A percentile compares a stretch with the other conserved stretches of the same genome.
These are phyloP conservation scores for Coemansia sp. DNA, from an alignment of 192 early-diverging fungal genomes.

Conservation along the genomic window DNA sequence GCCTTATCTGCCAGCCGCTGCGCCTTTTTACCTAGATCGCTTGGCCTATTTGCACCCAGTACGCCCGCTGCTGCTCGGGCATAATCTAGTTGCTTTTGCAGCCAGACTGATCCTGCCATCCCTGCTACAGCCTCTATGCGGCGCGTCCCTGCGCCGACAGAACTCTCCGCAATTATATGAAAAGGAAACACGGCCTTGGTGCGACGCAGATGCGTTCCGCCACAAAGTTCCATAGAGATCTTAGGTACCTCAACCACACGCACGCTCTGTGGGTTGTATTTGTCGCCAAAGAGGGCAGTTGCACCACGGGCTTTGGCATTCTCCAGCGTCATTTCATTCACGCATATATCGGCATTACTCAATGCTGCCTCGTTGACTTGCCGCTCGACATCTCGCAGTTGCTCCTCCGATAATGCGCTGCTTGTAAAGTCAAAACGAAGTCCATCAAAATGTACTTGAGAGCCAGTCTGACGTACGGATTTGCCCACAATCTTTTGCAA, in stretches of 20 bases:
- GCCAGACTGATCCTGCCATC: slow-evolving; percentile 70
- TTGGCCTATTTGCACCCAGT: slow-evolving; percentile 61
- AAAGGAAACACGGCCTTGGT: slow-evolving; percentile 88
- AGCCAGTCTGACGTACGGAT: slow-evolving; percentile 88
- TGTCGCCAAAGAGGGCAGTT: slow-evolving; percentile 91
- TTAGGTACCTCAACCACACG: slow-evolving; percentile 83
- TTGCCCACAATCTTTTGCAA: slow-evolving; percentile 75
- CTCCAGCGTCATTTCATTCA: slow-evolving; percentile 76
- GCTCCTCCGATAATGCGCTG: slow-evolving; percentile 59
- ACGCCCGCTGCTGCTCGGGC: slow-evolving; percentile 60
- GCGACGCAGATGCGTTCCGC: slow-evolving; percentile 90
- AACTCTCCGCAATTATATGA: slow-evolving; percentile 79
- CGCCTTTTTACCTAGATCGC: slow-evolving; percentile 60
- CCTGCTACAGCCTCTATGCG: slow-evolving; percentile 95
- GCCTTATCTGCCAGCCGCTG: slow-evolving; percentile 18
- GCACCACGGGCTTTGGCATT: slow-evolving; percentile 82
- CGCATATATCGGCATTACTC: slow-evolving; percentile 67
- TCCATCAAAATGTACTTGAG: slow-evolving; percentile 84
- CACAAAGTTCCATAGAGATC: slow-evolving; percentile 93
- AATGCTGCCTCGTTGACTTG: slow-evolving; percentile 78
- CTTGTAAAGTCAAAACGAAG: slow-evolving; percentile 94
- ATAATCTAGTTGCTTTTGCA: slow-evolving; percentile 65
- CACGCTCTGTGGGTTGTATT: slow-evolving; percentile 90
- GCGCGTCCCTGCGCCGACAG: slow-evolving; percentile 93
- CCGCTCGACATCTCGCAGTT: slow-evolving; percentile 68